These are phyloP conservation scores for Dipteronia dyeriana DNA, from an alignment of 345 rosid genomes.

Conservation along the genomic window DNA sequence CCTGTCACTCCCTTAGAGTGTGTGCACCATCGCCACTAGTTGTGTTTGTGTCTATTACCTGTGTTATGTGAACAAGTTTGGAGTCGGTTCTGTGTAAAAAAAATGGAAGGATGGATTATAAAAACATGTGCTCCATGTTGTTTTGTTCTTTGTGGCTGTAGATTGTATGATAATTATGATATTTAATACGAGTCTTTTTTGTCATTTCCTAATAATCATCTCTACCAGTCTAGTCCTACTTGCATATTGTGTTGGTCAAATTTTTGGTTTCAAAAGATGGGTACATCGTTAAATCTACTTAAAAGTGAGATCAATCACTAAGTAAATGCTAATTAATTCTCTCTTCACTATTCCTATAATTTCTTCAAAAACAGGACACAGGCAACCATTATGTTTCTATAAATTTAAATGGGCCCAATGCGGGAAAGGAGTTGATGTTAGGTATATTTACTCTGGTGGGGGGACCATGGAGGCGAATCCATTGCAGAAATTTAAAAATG, in stretches of 20 bases:
- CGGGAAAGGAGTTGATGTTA: neutral
- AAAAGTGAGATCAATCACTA: too few relatives aligned
- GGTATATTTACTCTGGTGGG: neutral
- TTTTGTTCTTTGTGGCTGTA: neutral
- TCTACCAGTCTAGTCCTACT: too few relatives aligned
- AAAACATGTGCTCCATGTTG: slow-evolving; percentile 42
- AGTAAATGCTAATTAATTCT: too few relatives aligned
- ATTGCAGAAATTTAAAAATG: neutral
- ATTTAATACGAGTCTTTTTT: neutral
- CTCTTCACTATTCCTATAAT: too few relatives aligned
- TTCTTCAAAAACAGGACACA: neutral
- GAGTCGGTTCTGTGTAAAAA: neutral
- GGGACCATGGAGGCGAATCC: neutral
- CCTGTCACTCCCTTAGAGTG: slow-evolving; percentile 86
- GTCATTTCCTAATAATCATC: neutral
- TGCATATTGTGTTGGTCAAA: too few relatives aligned
- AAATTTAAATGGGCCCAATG: neutral
- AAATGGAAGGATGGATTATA: neutral
- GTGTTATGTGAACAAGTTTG: neutral
- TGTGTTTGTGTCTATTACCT: neutral
- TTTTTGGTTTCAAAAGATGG: too few relatives aligned
- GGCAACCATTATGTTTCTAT: neutral
- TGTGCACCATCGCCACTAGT: slow-evolving; percentile 78
- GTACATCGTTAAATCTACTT: too few relatives aligned
- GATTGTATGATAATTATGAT: slow-evolving; percentile 3